Percentiles rank a stretch among this genome's conserved stretches.
These are phyloP conservation scores for Trametes cubensis DNA, from an alignment of 768 basidiomycete species.

Conservation along the genomic window DNA sequence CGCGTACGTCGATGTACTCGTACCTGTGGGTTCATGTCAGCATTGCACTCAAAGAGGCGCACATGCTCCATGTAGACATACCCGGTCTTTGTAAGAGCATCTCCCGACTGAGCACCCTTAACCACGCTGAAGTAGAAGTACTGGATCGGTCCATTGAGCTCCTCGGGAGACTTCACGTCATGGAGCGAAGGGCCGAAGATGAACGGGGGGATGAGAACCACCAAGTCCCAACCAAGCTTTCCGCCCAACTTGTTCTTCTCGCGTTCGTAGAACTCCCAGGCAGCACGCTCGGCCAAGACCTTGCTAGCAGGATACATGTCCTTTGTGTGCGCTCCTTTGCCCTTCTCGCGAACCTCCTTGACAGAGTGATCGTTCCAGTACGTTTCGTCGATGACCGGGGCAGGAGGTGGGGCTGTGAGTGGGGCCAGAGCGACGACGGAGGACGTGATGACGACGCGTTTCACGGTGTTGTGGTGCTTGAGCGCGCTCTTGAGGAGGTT, in stretches of 20 bases:
- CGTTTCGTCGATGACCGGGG: slow-evolving; percentile 44
- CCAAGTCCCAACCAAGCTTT: slow-evolving; percentile 37
- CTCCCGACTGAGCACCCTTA: slow-evolving; percentile 7
- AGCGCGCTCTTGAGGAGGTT: slow-evolving; percentile 60
- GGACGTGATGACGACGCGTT: slow-evolving; percentile 71
- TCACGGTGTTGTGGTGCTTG: slow-evolving; percentile 51
- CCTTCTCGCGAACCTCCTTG: slow-evolving; percentile 53
- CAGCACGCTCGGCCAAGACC: slow-evolving; percentile 55
- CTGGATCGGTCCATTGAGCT: slow-evolving; percentile 36
- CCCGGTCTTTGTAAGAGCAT: background rate
- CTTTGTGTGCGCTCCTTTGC: slow-evolving; percentile 41
- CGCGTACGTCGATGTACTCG: slow-evolving; percentile 51
- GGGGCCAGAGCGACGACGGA: slow-evolving; percentile 53
- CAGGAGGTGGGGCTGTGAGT: background rate
- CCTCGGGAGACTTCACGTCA: slow-evolving; percentile 36
- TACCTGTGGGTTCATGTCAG: background rate
- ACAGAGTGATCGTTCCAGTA: slow-evolving; percentile 63
- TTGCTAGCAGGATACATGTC: slow-evolving; percentile 63
- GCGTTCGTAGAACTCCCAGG: slow-evolving; percentile 22
- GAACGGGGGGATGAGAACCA: slow-evolving; percentile 40
- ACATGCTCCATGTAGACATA: background rate
- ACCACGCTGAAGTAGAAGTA: slow-evolving; percentile 40
- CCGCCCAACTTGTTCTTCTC: slow-evolving; percentile 23
- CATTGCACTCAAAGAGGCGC: background rate
- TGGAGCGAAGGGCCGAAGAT: slow-evolving; percentile 46